Conservation (phyloP, 31 red algal species). For the Odonthalia washingtoniensis region DNA sequence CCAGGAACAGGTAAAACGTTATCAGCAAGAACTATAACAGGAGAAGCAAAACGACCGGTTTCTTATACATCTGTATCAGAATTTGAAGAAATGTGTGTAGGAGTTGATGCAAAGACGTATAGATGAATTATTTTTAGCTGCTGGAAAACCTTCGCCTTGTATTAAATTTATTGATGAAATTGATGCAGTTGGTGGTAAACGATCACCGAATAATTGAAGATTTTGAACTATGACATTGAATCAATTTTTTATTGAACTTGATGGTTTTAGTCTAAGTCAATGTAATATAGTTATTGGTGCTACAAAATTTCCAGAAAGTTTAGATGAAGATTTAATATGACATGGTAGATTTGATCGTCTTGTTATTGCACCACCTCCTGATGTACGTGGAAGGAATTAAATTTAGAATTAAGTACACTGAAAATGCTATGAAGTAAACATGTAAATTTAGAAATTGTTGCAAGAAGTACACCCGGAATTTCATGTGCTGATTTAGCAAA, state of each 20-base stretch:
- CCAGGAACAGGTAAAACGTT: constrained; percentile 98
- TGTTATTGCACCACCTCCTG: constrained; percentile 89
- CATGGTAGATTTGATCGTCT: constrained; percentile 98
- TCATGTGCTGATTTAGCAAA: constrained; percentile 97
- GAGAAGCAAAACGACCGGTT: constrained; percentile 91
- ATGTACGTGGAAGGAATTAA: constrained; percentile 87
- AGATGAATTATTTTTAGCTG: constrained; percentile 89
- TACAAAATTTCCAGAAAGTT: constrained; percentile 95
- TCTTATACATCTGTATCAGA: constrained; percentile 93
- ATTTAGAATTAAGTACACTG: constrained; percentile 91
- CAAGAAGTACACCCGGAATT: constrained; percentile 96
- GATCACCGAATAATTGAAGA: constrained; percentile 93
- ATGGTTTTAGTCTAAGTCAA: constrained; percentile 89
- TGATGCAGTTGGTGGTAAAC: constrained; percentile 95
- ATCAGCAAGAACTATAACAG: constrained; percentile 92
- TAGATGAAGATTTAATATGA: constrained; percentile 92
- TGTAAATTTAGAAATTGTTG: constrained; percentile 91
- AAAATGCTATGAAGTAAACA: constrained; percentile 82
- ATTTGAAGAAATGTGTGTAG: constrained; percentile 99
- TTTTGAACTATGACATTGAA: constrained; percentile 97
- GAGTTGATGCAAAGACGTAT: constrained; percentile 90
- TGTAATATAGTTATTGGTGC: constrained; percentile 98
- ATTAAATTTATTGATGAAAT: constrained; percentile 99
- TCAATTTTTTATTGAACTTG: constrained; percentile 95
- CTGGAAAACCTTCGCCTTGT: constrained; percentile 91